These are phyloP conservation scores for Colletotrichum cereale DNA, from an alignment of 2,329 filamentous ascomycete species.

Conservation along the genomic window DNA sequence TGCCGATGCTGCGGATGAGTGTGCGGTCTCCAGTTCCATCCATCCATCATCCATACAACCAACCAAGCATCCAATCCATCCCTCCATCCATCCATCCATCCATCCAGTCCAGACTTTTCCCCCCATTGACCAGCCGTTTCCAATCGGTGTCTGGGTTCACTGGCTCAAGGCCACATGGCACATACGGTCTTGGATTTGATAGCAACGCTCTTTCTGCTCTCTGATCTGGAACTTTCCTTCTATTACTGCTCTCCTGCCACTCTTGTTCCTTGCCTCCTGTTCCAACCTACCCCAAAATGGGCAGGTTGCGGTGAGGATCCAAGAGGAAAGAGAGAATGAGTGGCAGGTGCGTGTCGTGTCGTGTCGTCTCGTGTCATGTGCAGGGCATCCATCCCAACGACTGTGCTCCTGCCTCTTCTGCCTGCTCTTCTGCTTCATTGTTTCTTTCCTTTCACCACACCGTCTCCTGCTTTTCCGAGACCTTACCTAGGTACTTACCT, in stretches of 20 bases:
- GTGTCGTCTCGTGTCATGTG: constrained; percentile 1
- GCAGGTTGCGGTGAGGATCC: neutral
- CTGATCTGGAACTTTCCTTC: neutral
- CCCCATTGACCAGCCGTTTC: neutral
- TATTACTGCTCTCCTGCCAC: too few relatives aligned
- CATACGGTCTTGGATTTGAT: neutral
- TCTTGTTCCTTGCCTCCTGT: too few relatives aligned
- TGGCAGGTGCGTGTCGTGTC: neutral
- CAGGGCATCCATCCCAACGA: neutral
- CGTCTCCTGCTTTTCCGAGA: neutral
- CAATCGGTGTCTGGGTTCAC: neutral
- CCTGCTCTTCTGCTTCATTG: too few relatives aligned
- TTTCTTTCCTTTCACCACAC: neutral
- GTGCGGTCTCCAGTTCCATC: neutral
- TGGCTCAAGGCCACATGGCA: neutral
- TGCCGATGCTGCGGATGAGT: constrained; percentile 14
- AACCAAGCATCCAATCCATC: neutral
- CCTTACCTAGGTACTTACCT: too few relatives aligned
- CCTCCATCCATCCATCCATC: neutral
- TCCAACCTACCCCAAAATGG: too few relatives aligned
- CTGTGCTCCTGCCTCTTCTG: constrained; percentile 8
- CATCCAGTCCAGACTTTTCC: constrained; percentile 3
- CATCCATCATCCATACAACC: neutral
- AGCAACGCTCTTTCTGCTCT: neutral
- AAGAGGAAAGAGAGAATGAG: neutral